Conservation (phyloP, 805 yeast species). For the Lachancea thermotolerans region DNA sequence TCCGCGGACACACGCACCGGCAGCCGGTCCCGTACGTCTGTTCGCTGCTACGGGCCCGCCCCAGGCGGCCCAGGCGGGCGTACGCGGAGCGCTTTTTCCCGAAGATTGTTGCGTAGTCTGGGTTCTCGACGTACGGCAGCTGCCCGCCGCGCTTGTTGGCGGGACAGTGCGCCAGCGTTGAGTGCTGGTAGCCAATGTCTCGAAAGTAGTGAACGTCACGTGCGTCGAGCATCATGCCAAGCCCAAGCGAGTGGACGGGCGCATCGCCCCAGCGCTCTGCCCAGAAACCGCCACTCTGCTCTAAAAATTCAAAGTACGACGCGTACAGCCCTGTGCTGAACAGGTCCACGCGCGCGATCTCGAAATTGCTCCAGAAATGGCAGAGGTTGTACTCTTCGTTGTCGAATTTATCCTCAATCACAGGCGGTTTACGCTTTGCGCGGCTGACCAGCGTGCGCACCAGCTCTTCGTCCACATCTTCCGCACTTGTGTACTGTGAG, state of each 20-base stretch:
- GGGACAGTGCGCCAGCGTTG: slow-evolving; percentile 81
- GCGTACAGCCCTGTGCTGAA: slow-evolving; percentile 62
- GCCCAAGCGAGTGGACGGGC: slow-evolving; percentile 84
- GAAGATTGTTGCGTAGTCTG: slow-evolving; percentile 20
- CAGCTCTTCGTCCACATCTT: slow-evolving; percentile 25
- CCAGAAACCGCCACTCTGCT: slow-evolving; percentile 74
- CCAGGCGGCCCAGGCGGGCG: background rate
- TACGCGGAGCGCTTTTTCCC: background rate
- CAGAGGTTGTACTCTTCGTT: slow-evolving; percentile 68
- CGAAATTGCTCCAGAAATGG: slow-evolving; percentile 92
- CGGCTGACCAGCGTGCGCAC: slow-evolving; percentile 35
- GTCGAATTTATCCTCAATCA: slow-evolving; percentile 50
- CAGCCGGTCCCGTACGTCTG: slow-evolving; percentile 64
- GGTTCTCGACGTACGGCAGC: slow-evolving; percentile 35
- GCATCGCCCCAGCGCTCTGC: slow-evolving; percentile 98
- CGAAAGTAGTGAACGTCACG: slow-evolving; percentile 82
- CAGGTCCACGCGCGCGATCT: slow-evolving; percentile 76
- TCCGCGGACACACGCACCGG: slow-evolving; percentile 74
- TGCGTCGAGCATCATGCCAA: slow-evolving; percentile 63
- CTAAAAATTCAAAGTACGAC: slow-evolving; percentile 62
- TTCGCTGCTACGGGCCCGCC: slow-evolving; percentile 7
- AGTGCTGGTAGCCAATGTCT: slow-evolving; percentile 85
- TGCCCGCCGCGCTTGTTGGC: slow-evolving; percentile 43
- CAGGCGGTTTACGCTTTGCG: slow-evolving; percentile 28
- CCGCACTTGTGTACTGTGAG: slow-evolving; percentile 12